Evolutionary conservation across 176 grass and related monocot species (phyloP), one percentile per base, ranked within the genome.

Genomic region (Hordeum marinum): DNA sequence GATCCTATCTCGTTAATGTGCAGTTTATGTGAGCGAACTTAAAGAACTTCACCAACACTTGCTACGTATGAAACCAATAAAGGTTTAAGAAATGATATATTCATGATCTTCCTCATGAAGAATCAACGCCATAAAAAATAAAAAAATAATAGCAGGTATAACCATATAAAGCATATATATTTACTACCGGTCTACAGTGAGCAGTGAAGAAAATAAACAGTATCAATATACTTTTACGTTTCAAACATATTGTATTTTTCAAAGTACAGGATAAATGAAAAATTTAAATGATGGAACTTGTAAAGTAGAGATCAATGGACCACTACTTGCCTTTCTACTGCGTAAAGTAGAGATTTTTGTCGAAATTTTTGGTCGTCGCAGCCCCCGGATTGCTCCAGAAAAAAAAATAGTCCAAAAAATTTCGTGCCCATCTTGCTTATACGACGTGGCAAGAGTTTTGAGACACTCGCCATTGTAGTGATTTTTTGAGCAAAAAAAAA

Each of bases 241-340:
- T 46, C 27, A 48, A 50, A 2, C 34, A 32, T 48, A 68, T 2
- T 74, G 39, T 82, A 66, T 74, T 60, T 61, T 76, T 71, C 32
- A 73, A 70, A 84, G 31, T 32, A 58, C 52, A 32, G 9, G 37
- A 77, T 23, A 57, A 23, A 61, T 50, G 12, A 27, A 60, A 85
- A 26, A 35, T 69, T 8, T 45, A 63, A 1, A 75, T 29, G 26
- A 75, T 29, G 7, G 64, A 48, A 76, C 18, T 55, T 25, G 27
- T 43, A 68, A 35, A 76, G 9, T 34, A 78, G 11, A 82, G 78
- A 17, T 42, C 20, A 63, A 77, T 69, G 27, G 86, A 52, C 24
- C 15, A 70, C 31, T 61, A 72, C 36, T 11, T 86, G 87, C 95
- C 92, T 97, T 97, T 88, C 82, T 86, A 88, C 89, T 97, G 35